A percentile compares a stretch with the other conserved stretches of the same genome.
These are phyloP conservation scores for Vaccinium corymbosum DNA, from an alignment of 148 eudicot genomes.

Conservation along the genomic window DNA sequence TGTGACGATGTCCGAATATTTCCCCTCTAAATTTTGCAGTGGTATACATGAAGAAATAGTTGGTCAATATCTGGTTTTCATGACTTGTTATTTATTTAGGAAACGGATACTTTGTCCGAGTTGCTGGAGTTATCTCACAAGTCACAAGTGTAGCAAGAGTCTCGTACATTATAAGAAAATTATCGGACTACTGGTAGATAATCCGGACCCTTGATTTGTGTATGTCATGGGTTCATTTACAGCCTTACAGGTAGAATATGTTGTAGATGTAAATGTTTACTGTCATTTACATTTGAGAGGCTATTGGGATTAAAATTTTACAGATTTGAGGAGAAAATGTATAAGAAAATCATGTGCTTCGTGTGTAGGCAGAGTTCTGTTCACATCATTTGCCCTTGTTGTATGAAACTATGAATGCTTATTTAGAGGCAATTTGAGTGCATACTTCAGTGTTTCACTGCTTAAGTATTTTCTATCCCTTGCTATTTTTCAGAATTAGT, in stretches of 20 bases:
- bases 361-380: background rate
- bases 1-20: background rate
- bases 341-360: background rate
- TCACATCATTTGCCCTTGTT: background rate
- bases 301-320: background rate
- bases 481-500: background rate
- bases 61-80: background rate
- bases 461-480: background rate
- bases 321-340: background rate
- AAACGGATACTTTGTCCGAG: background rate
- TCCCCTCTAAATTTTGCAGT: constrained; percentile 1
- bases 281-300: too few species aligned
- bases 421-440: background rate
- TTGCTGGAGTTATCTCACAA: background rate
- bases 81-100: background rate
- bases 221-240: background rate
- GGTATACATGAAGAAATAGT: background rate
- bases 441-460: background rate
- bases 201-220: background rate
- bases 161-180: background rate
- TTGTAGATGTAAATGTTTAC: background rate
- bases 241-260: background rate
- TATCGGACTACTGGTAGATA: background rate
- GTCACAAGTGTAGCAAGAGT: background rate
- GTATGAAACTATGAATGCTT: background rate